Evolutionary conservation across 495 filamentous ascomycete species (phyloP), one percentile per base, ranked within the genome.

Genomic region (Penicillium pulvis): DNA sequence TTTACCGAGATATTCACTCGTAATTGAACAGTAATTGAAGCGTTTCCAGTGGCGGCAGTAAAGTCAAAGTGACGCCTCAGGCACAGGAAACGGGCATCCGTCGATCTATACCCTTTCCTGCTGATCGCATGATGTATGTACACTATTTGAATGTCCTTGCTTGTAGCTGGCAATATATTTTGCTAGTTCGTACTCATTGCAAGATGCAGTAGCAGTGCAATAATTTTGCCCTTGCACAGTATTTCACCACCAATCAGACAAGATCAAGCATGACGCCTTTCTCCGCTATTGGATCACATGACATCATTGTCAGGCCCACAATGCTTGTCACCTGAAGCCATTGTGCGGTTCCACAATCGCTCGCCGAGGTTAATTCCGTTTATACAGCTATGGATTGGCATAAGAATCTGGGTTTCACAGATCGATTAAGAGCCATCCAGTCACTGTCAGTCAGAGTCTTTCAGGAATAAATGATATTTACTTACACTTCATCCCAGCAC

Each of bases 391-490:
- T 76, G 63, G 69, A 71, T 20, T 79, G 76, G 76, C 75, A 63
- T 52, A 64, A 63, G 14, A 35, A 59, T 3, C 56, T 85, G 55
- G 74, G 74, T 11, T 86, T 87, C 63, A 74, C 81, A 19, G 80
- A 82, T 42, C 71, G 84, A 51, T 66, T 87, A 50, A 67, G 66
- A 42, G 65, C 66, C 14, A 80, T 84, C 48, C 75, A 79, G 62
- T 75, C 77, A 30, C 71, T 80, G 77, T 79, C 53, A 70, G 77
- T 28, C 6, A 23, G 6, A 6, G 41, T 59, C 35, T 30, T 44
- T 44, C 33, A 24, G 31, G 17, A 28, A 41, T 43, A 14, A 31
- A 17, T 26, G 7, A 52, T 14, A 16, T 52, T 12, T 16, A 42
- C 62, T 71, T 16, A 74, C 54, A 23, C 31, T 24, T 47, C 14